These are phyloP conservation scores for Dactylella cylindrospora DNA, from an alignment of 2,329 filamentous ascomycete genomes.

Conservation along the genomic window DNA sequence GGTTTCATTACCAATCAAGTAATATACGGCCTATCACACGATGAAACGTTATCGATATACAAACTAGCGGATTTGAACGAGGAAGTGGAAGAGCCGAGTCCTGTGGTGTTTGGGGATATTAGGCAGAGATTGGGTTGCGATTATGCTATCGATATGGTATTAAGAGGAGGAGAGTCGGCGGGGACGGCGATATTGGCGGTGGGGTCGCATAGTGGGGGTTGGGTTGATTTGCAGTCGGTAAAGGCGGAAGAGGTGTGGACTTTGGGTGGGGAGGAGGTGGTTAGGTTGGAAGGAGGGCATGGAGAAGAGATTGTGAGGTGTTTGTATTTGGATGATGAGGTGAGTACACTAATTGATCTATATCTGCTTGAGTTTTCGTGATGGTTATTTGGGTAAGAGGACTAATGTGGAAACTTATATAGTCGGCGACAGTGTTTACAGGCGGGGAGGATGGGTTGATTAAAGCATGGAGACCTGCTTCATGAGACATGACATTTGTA, in stretches of 20 bases:
- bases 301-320: constrained; percentile 65
- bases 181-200: constrained; percentile 44
- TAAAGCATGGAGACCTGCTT: constrained; percentile 51
- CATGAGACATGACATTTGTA: constrained; percentile 9
- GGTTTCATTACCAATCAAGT: constrained; percentile 66
- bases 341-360: constrained; percentile 19
- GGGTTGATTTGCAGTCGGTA: constrained; percentile 64
- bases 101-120: constrained; percentile 67
- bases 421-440: constrained; percentile 51
- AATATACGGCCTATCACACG: constrained; percentile 73
- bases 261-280: constrained; percentile 60
- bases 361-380: constrained; percentile 5
- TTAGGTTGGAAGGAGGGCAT: constrained; percentile 65
- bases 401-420: constrained; percentile 7
- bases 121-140: constrained; percentile 67
- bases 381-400: constrained; percentile 45
- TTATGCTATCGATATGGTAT: constrained; percentile 70
- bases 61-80: constrained; percentile 66
- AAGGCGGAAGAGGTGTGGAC: constrained; percentile 59
- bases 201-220: constrained; percentile 55
- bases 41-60: constrained; percentile 75
- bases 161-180: constrained; percentile 63
- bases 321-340: constrained; percentile 47
- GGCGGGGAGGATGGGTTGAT: constrained; percentile 54
- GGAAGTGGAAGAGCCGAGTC: constrained; percentile 59